A percentile compares a stretch with the other conserved stretches of the same genome.
Conservation (phyloP, 106 monocot genomes). For the Acorus gramineus region DNA sequence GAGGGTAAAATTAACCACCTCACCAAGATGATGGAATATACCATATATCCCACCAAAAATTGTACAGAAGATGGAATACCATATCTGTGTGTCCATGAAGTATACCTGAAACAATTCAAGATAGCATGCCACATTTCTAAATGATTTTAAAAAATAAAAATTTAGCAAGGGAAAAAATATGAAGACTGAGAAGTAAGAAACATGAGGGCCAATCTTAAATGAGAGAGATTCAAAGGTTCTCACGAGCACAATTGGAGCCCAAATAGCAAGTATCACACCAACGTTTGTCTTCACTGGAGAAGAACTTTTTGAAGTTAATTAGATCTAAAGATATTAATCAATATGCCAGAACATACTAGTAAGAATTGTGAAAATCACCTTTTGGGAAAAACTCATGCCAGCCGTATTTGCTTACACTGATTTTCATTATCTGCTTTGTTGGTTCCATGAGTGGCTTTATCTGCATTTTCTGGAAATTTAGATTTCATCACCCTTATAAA, state of each 20-base stretch:
- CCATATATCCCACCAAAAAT: conserved; percentile 73
- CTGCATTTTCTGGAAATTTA: conserved; percentile 17
- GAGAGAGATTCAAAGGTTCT: conserved; percentile 9
- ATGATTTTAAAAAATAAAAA: neutral
- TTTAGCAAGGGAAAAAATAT: too few species aligned
- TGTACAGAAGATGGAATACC: conserved; percentile 75
- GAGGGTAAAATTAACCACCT: conserved; percentile 21
- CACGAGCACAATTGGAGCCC: conserved; percentile 70
- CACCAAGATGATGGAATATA: conserved; percentile 70
- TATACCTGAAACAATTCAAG: conserved; percentile 39
- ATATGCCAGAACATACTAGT: neutral
- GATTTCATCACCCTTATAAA: too few species aligned
- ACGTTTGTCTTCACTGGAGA: conserved; percentile 55
- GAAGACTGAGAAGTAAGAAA: too few species aligned
- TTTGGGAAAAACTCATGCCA: conserved; percentile 81
- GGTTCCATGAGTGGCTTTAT: conserved; percentile 71
- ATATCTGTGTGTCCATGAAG: conserved; percentile 80
- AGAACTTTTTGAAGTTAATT: neutral
- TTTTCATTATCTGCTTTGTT: conserved; percentile 58
- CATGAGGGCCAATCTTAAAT: neutral
- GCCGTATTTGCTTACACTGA: conserved; percentile 49
- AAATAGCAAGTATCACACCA: conserved; percentile 70
- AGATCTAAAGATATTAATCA: neutral
- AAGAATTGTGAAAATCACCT: conserved; percentile 26
- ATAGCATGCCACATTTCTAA: neutral